phyloP scores from a whole-genome alignment of 495 filamentous ascomycete genomes.

The Aspergillus wentii region DNA sequence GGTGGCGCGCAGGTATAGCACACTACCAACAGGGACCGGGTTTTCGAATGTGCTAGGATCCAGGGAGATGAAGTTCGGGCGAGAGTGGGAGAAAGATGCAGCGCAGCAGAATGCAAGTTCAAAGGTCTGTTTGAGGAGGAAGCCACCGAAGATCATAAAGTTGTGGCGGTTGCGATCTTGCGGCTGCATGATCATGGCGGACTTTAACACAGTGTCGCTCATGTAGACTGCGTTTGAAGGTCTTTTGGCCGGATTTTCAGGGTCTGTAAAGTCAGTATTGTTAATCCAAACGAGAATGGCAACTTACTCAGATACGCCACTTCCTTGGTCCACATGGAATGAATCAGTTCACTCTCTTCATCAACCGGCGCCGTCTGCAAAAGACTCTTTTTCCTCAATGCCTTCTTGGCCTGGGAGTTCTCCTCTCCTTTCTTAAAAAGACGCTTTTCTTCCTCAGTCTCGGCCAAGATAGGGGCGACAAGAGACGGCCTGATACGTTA shows the following conservation, averaged over 20 bases:
- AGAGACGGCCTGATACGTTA: constrained; percentile 41
- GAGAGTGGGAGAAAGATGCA: constrained; percentile 68
- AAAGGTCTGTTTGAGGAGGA: constrained; percentile 75
- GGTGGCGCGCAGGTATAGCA: constrained; percentile 73
- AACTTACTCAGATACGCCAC: constrained; percentile 55
- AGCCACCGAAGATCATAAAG: constrained; percentile 89
- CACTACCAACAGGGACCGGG: constrained; percentile 77
- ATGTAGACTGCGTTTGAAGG: constrained; percentile 64
- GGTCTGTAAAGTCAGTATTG: constrained; percentile 41
- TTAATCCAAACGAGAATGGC: too few species aligned
- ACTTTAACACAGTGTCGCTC: constrained; percentile 60
- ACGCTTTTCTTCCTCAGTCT: constrained; percentile 65
- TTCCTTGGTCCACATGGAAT: constrained; percentile 73
- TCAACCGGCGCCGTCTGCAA: constrained; percentile 71
- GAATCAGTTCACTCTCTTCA: constrained; percentile 72
- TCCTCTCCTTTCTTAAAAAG: constrained; percentile 66
- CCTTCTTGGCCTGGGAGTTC: constrained; percentile 72
- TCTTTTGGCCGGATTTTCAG: constrained; percentile 49
- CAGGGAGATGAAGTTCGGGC: constrained; percentile 72
- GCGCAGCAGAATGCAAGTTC: constrained; percentile 87
- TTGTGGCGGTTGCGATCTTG: constrained; percentile 81
- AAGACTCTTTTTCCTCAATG: constrained; percentile 55
- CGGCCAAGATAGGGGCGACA: constrained; percentile 56
- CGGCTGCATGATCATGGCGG: constrained; percentile 81
- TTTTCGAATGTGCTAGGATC: constrained; percentile 82